Conservation (phyloP, 2,329 filamentous ascomycete genomes). For the Magnaporthiopsis incrustans region DNA sequence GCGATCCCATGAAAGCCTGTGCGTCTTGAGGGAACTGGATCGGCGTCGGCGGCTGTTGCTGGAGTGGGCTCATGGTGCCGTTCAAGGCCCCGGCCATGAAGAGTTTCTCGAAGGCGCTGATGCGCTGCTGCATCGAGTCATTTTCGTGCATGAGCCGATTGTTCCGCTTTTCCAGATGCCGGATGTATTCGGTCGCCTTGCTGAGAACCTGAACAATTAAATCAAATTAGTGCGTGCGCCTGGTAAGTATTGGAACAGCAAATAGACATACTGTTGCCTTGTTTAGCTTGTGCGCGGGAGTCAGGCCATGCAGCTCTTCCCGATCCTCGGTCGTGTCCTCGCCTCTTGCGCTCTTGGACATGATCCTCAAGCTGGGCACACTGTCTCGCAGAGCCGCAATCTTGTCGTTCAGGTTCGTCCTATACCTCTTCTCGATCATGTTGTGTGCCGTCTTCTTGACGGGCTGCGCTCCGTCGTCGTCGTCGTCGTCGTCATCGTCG, state of each 20-base stretch:
- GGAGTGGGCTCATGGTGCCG: conserved; percentile 45
- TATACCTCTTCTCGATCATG: conserved; percentile 95
- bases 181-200: conserved; percentile 94
- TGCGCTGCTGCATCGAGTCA: conserved; percentile 64
- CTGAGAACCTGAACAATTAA: conserved; percentile 54
- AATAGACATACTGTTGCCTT: conserved; percentile 68
- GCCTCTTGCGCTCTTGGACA: conserved; percentile 62
- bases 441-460: conserved; percentile 93
- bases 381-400: conserved; percentile 88
- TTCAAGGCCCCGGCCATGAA: conserved; percentile 71
- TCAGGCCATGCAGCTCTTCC: conserved; percentile 73
- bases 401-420: conserved; percentile 95
- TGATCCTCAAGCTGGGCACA: conserved; percentile 80
- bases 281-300: conserved; percentile 88
- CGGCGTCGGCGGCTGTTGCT: conserved; percentile 39
- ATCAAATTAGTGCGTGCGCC: neutral
- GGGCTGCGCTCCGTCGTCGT: conserved; percentile 46
- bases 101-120: conserved; percentile 69
- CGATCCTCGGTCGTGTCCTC: conserved; percentile 66
- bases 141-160: conserved; percentile 77
- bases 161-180: conserved; percentile 86
- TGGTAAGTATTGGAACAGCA: neutral
- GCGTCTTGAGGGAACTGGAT: conserved; percentile 41
- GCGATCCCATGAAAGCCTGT: conserved; percentile 33
- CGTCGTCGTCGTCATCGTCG: conserved; percentile 53